Percentiles rank a stretch among this genome's conserved stretches.
These are phyloP conservation scores for Trametes cinnabarina DNA, from an alignment of 768 basidiomycete species.

Conservation along the genomic window DNA sequence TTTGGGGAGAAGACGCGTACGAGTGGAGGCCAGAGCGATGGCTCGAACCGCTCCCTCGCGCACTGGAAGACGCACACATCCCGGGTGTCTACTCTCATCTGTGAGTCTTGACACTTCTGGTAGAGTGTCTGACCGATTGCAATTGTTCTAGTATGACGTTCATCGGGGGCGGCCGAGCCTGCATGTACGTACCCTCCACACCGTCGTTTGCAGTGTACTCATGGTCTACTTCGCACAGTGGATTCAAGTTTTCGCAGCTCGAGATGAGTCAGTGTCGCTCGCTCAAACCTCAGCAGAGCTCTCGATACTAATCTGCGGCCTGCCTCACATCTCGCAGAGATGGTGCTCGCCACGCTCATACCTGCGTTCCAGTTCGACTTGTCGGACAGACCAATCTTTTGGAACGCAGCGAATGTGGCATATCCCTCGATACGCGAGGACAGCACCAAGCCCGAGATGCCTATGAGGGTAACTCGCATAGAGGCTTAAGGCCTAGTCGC, in stretches of 20 bases:
- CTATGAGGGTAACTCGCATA: neutral
- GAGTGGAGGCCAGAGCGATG: slow-evolving; percentile 46
- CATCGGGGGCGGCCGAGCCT: slow-evolving; percentile 21
- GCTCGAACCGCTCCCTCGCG: slow-evolving; percentile 8
- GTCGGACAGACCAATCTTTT: slow-evolving; percentile 7
- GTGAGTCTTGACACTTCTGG: slow-evolving; percentile 1
- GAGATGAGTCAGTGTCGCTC: slow-evolving; percentile 19
- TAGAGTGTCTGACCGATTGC: neutral
- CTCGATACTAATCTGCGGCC: neutral
- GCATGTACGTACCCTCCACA: slow-evolving; percentile 18
- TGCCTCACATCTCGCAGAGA: neutral
- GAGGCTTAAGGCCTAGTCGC: neutral
- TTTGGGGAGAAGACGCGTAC: slow-evolving; percentile 32
- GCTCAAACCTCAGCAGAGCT: neutral
- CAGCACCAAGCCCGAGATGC: slow-evolving; percentile 8
- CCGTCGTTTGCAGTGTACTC: neutral
- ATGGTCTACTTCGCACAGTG: slow-evolving; percentile 3
- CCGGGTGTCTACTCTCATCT: slow-evolving; percentile 17
- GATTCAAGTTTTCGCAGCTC: slow-evolving; percentile 25
- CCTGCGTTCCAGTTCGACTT: slow-evolving; percentile 14
- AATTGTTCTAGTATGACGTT: slow-evolving; percentile 23
- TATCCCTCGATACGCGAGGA: slow-evolving; percentile 7
- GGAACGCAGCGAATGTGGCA: slow-evolving; percentile 8
- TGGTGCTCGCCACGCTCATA: slow-evolving; percentile 7
- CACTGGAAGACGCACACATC: slow-evolving; percentile 2